Evolutionary conservation across 805 yeast species (phyloP).

Genomic region (Torulaspora indica): DNA sequence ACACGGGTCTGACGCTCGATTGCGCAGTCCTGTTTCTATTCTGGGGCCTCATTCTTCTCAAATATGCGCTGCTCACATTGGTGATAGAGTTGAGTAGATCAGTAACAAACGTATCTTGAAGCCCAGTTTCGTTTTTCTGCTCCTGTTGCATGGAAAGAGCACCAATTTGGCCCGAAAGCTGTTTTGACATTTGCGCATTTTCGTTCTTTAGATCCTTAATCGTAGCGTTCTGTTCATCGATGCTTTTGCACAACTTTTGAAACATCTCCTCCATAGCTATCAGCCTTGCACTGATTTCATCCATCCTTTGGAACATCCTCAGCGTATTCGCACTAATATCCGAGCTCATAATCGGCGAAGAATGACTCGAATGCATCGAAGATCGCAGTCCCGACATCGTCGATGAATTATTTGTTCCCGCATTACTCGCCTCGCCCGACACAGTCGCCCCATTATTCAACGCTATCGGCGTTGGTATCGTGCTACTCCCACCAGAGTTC

Average conservation of each 20-base stretch:
- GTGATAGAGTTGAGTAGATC: conserved; percentile 32
- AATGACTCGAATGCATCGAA: conserved; percentile 10
- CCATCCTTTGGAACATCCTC: conserved; percentile 34
- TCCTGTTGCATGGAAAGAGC: conserved; percentile 6
- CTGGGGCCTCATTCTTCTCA: conserved; percentile 19
- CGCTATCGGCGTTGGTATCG: conserved; percentile 14
- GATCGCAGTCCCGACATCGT: conserved; percentile 11
- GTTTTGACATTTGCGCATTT: conserved; percentile 8
- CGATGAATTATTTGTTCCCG: conserved; percentile 11
- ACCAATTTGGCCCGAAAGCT: conserved; percentile 6
- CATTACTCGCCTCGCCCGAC: conserved; percentile 12
- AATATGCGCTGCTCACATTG: conserved; percentile 28
- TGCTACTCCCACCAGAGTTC: conserved; percentile 8
- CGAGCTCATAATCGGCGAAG: conserved; percentile 11
- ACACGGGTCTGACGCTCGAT: not conserved
- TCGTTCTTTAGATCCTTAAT: conserved; percentile 14
- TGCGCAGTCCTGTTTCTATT: not conserved
- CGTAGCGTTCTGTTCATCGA: conserved; percentile 23
- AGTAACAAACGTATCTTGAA: conserved; percentile 24
- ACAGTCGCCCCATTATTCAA: conserved; percentile 7
- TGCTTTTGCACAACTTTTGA: conserved; percentile 22
- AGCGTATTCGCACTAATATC: conserved; percentile 18
- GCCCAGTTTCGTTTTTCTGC: conserved; percentile 5
- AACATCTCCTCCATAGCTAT: conserved; percentile 34
- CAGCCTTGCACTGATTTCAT: conserved; percentile 32